phyloP scores from a whole-genome alignment of 2,329 filamentous ascomycete species.

The Trichoderma semiorbis region DNA sequence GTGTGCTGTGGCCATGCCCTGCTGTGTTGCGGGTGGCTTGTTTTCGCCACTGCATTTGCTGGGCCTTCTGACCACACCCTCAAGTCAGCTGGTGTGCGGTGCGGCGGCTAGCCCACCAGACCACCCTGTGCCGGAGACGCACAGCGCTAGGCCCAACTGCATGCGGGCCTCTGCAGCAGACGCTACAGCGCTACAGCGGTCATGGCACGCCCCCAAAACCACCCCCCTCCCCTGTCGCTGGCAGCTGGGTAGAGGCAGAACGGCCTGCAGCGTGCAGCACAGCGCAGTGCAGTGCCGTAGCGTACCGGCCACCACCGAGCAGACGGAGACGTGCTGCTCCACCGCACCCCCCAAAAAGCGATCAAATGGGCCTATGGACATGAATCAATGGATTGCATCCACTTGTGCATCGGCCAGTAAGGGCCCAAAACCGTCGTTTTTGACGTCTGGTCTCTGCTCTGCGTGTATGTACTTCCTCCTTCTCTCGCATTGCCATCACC shows the following conservation, averaged over 20 bases:
- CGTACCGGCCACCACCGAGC: conserved; percentile 1
- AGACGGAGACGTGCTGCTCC: neutral
- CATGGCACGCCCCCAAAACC: neutral
- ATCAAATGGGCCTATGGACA: neutral
- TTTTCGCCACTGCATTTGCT: conserved; percentile 8
- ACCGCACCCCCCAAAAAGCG: neutral
- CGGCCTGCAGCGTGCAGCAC: neutral
- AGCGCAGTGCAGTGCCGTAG: conserved; percentile 2
- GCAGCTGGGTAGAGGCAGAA: neutral
- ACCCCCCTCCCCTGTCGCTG: neutral
- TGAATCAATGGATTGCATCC: neutral
- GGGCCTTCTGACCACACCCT: conserved; percentile 11
- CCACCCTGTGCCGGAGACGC: conserved; percentile 1
- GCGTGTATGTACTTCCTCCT: neutral
- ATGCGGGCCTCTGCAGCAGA: conserved; percentile 1
- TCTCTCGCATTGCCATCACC: neutral
- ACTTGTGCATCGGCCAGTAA: neutral
- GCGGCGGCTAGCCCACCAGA: conserved; percentile 5
- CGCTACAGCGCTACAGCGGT: neutral
- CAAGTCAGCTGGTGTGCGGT: conserved; percentile 14
- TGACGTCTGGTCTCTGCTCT: neutral
- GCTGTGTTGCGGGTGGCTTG: neutral
- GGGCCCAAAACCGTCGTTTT: neutral
- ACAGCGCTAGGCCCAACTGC: conserved; percentile 13
- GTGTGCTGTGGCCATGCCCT: neutral